Conservation (phyloP, 2,329 filamentous ascomycete genomes). For the Calonectria hongkongensis region DNA sequence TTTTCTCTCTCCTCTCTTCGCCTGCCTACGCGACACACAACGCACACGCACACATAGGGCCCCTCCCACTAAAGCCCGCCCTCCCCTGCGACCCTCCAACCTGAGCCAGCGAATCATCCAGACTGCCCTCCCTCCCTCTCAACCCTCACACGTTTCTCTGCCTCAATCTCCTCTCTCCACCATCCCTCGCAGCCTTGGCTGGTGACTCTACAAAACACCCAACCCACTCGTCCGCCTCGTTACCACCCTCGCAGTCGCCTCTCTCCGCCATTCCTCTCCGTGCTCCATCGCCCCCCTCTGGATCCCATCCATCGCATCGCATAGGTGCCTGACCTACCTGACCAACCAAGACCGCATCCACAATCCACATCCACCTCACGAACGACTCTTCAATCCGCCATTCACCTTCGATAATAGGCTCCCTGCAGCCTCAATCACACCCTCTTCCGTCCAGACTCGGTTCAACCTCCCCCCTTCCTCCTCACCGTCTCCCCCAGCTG, state of each 20-base stretch:
- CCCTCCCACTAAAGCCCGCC: constrained; percentile 30
- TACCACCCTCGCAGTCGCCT: constrained; percentile 30
- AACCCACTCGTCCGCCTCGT: constrained; percentile 29
- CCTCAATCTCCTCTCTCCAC: constrained; percentile 32
- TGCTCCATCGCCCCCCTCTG: constrained; percentile 9
- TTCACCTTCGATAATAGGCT: constrained; percentile 6
- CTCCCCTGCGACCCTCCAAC: constrained; percentile 36
- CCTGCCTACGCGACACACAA: constrained; percentile 8
- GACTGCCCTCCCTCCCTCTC: constrained; percentile 38
- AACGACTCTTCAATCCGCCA: constrained; percentile 21
- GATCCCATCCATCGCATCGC: constrained; percentile 31
- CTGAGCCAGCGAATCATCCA: constrained; percentile 41
- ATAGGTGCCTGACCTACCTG: constrained; percentile 37
- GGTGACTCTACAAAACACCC: constrained; percentile 34
- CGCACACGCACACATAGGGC: constrained; percentile 20
- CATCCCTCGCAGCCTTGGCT: constrained; percentile 39
- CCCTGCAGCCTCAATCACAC: constrained; percentile 26
- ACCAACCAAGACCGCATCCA: constrained; percentile 26
- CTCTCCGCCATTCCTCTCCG: constrained; percentile 23
- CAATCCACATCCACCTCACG: constrained; percentile 24
- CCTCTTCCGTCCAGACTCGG: constrained; percentile 15
- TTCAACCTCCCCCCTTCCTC: not conserved
- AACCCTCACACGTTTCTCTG: constrained; percentile 28
- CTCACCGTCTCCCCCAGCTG: constrained; percentile 17
- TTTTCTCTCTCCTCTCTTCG: not conserved